Evolutionary conservation across 1,139 yeast species (phyloP), one percentile per base, ranked within the genome.

Genomic region (Candida sanyaensis): DNA sequence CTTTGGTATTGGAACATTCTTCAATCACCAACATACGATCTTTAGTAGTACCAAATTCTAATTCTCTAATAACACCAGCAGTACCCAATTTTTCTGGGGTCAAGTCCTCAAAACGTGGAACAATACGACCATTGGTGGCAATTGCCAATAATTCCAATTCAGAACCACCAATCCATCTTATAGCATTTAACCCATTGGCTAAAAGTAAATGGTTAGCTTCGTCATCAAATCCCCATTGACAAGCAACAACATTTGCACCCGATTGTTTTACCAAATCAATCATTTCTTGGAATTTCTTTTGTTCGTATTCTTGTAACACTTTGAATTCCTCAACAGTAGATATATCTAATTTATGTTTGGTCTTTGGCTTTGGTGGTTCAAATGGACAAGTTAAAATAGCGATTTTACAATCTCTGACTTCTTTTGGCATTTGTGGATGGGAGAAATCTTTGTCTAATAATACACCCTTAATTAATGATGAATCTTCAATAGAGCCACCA

Each of bases 191-290:
- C 39, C 88, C 81, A 68, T 92, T 90, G 59, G 95, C 89, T 59
- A 92, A 76, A 54, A 93, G 78, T 63, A 93, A 74, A 68, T 95
- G 97, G 70, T 93, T 95, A 40, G 99, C 99, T 73, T 95, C 99
- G 68, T 95, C 99, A 66, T 95, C 99, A 63, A 95, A 95, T 11
- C 99, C 99, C 99, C 99, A 93, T 74, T 93, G 99, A 73, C 99
- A 93, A 37, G 96, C 95, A 49, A 93, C 99, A 45, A 92, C 83
- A 65, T 92, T 93, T 32, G 99, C 99, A 32, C 99, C 99, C 0
- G 96, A 79, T 23, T 79, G 81, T 70, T 95, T 92, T 48, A 93
- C 96, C 53, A 78, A 74, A 53, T 86, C 80, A 53, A 93, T 91
- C 99, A 95, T 93, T 65, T 89, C 91, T 64, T 78, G 83, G 64